Evolutionary conservation across 805 yeast genomes (phyloP).

Genomic region (Priceomyces fermenticarens): DNA sequence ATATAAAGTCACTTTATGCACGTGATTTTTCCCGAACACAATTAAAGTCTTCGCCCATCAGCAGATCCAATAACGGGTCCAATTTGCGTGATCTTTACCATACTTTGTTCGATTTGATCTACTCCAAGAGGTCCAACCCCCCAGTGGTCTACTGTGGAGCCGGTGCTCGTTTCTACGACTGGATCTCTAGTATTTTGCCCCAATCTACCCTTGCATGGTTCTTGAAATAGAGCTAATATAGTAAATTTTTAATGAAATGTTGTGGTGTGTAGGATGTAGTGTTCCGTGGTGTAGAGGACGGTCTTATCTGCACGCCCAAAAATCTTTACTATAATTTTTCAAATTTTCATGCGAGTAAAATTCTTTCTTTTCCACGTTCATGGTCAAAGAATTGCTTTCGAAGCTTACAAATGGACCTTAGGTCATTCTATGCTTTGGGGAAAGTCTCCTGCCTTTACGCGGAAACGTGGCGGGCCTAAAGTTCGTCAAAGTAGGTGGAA

Average conservation of each 20-base stretch:
- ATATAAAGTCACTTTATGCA: constrained; percentile 32
- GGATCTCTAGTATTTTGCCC: constrained; percentile 30
- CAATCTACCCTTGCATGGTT: constrained; percentile 26
- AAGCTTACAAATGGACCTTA: constrained; percentile 57
- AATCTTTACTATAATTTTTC: constrained; percentile 2
- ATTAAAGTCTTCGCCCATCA: constrained; percentile 26
- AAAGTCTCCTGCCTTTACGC: constrained; percentile 83
- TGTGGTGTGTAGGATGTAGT: neutral
- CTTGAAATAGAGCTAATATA: constrained; percentile 1
- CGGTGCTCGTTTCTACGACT: constrained; percentile 40
- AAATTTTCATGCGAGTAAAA: constrained; percentile 5
- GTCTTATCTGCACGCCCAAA: constrained; percentile 1
- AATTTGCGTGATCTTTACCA: constrained; percentile 37
- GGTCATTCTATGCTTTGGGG: constrained; percentile 62
- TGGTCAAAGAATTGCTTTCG: constrained; percentile 77
- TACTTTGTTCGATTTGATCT: constrained; percentile 37
- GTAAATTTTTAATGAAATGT: too few species aligned
- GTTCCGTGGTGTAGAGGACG: neutral
- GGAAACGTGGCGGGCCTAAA: constrained; percentile 53
- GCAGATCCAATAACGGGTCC: constrained; percentile 24
- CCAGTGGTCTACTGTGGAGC: constrained; percentile 39
- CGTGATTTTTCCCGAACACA: constrained; percentile 29
- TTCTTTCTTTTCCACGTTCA: constrained; percentile 46
- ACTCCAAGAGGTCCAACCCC: constrained; percentile 19
- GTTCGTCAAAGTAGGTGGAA: constrained; percentile 17